Conservation (phyloP, 2,329 filamentous ascomycete species). For the Colletotrichum kahawae region DNA sequence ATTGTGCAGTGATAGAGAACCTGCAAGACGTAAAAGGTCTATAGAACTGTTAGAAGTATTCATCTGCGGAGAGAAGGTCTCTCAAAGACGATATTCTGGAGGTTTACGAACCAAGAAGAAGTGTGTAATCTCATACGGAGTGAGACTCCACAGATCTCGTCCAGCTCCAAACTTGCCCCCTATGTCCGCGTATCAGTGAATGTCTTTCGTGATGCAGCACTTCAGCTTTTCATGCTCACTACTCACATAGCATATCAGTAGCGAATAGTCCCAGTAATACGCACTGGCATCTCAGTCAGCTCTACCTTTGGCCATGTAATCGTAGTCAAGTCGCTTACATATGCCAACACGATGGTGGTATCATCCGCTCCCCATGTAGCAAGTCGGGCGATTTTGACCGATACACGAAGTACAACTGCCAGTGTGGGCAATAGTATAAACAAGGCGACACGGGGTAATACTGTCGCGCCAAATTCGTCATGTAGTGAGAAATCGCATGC, state of each 20-base stretch:
- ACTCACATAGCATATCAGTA: background rate
- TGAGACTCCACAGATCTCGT: background rate
- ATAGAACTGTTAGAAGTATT: accelerated
- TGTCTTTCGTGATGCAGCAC: too few species aligned
- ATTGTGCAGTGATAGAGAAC: conserved; percentile 29
- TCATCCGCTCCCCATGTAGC: background rate
- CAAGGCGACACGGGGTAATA: background rate
- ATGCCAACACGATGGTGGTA: background rate
- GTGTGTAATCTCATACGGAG: background rate
- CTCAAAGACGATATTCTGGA: accelerated
- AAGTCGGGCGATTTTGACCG: background rate
- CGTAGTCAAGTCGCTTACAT: background rate
- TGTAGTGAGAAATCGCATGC: background rate
- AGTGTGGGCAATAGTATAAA: background rate
- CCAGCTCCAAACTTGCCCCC: background rate
- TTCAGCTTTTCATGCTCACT: accelerated
- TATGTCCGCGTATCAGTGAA: accelerated
- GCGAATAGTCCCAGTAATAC: accelerated
- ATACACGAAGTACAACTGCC: background rate
- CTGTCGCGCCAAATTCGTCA: background rate
- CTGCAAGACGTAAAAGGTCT: background rate
- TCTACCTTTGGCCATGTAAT: accelerated
- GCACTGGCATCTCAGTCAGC: background rate
- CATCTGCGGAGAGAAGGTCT: accelerated
- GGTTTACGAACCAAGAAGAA: background rate